These are phyloP conservation scores for Dryas alaskensis DNA, from an alignment of 306 rosid species.

Conservation along the genomic window DNA sequence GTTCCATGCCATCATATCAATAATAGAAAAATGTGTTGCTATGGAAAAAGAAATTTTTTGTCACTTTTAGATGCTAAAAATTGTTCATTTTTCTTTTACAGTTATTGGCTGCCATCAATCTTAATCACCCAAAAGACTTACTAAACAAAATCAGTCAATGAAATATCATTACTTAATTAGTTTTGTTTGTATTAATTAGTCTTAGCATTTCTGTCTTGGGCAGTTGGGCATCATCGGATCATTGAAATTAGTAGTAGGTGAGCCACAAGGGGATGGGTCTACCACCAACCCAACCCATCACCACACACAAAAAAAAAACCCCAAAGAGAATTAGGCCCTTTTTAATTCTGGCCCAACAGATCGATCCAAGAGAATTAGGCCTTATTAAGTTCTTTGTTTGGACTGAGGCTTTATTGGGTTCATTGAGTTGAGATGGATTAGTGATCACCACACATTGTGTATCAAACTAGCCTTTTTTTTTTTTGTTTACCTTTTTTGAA, in stretches of 20 bases:
- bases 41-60: neutral
- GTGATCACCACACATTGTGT: too few relatives aligned
- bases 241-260: neutral
- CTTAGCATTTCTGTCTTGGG: neutral
- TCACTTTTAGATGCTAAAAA: neutral
- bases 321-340: too few relatives aligned
- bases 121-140: neutral
- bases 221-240: neutral
- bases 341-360: too few relatives aligned
- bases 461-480: too few relatives aligned
- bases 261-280: neutral
- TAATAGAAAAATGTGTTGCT: neutral
- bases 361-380: too few relatives aligned
- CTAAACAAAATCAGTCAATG: neutral
- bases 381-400: too few relatives aligned
- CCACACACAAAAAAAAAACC: too few relatives aligned
- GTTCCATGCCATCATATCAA: neutral
- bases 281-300: neutral
- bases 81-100: too few relatives aligned
- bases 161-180: neutral
- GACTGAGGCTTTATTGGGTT: too few relatives aligned
- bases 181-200: neutral
- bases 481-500: too few relatives aligned
- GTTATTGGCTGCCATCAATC: neutral
- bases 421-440: too few relatives aligned